A percentile compares a stretch with the other conserved stretches of the same genome.
Evolutionary conservation across 1,139 yeast species (phyloP).

Genomic region (Geotrichum carabidarum): DNA sequence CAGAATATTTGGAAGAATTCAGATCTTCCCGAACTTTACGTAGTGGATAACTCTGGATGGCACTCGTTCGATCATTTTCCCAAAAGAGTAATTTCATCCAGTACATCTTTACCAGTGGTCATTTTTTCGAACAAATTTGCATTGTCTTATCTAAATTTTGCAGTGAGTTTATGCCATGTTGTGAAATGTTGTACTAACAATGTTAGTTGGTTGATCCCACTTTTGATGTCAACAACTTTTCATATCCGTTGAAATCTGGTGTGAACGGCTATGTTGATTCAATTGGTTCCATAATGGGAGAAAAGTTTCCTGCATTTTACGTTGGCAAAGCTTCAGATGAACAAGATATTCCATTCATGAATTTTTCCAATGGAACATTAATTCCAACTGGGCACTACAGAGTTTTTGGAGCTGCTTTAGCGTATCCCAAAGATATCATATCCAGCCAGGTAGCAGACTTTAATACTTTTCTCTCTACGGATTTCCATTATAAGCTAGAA

Average conservation of each 20-base stretch:
- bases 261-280: constrained; percentile 14
- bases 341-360: constrained; percentile 10
- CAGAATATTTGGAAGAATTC: constrained; percentile 1
- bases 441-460: constrained; percentile 10
- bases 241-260: constrained; percentile 15
- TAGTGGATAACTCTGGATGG: constrained; percentile 11
- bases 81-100: constrained; percentile 6
- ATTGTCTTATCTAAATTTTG: constrained; percentile 14
- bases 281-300: constrained; percentile 5
- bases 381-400: constrained; percentile 12
- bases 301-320: constrained; percentile 9
- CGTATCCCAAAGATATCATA: constrained; percentile 14
- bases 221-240: constrained; percentile 3
- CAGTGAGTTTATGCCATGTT: neutral
- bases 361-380: constrained; percentile 11
- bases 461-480: constrained; percentile 4
- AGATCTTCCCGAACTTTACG: constrained; percentile 6
- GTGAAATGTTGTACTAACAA: neutral
- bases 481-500: neutral
- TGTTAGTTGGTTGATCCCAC: constrained; percentile 12
- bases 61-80: neutral
- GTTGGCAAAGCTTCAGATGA: constrained; percentile 3
- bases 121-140: constrained; percentile 6
- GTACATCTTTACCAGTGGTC: constrained; percentile 1
- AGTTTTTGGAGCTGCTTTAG: constrained; percentile 12